Conservation (phyloP, 306 rosid genomes). For the Psophocarpus tetragonolobus region DNA sequence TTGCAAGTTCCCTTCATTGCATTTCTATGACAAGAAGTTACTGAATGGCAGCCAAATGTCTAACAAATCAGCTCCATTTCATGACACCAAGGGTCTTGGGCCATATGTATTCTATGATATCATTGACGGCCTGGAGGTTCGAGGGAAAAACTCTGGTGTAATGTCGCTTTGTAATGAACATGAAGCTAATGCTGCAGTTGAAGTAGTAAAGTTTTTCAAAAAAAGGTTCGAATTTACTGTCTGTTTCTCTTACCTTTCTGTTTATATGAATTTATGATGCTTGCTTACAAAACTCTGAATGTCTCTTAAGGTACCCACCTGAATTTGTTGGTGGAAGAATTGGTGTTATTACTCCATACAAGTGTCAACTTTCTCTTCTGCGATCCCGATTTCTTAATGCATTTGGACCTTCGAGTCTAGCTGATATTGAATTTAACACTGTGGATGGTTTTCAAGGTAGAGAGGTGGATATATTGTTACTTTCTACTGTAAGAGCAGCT, state of each 20-base stretch:
- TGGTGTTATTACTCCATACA: conserved; percentile 93
- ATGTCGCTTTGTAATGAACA: conserved; percentile 85
- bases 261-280: conserved; percentile 27
- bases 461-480: conserved; percentile 89
- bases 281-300: conserved; percentile 33
- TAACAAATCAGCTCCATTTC: conserved; percentile 76
- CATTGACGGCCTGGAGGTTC: conserved; percentile 75
- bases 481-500: conserved; percentile 94
- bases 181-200: conserved; percentile 91
- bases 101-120: conserved; percentile 89
- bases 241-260: background rate
- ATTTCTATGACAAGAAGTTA: conserved; percentile 84
- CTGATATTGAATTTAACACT: conserved; percentile 78
- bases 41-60: conserved; percentile 76
- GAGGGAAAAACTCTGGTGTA: conserved; percentile 72
- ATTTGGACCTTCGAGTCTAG: conserved; percentile 70
- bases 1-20: conserved; percentile 87
- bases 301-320: conserved; percentile 64
- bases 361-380: conserved; percentile 78
- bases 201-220: conserved; percentile 69
- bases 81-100: conserved; percentile 71
- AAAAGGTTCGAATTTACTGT: conserved; percentile 52
- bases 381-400: conserved; percentile 74
- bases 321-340: conserved; percentile 80
- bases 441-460: conserved; percentile 99